Evolutionary conservation across 805 yeast genomes (phyloP).

Genomic region (Teunomyces kruisii): DNA sequence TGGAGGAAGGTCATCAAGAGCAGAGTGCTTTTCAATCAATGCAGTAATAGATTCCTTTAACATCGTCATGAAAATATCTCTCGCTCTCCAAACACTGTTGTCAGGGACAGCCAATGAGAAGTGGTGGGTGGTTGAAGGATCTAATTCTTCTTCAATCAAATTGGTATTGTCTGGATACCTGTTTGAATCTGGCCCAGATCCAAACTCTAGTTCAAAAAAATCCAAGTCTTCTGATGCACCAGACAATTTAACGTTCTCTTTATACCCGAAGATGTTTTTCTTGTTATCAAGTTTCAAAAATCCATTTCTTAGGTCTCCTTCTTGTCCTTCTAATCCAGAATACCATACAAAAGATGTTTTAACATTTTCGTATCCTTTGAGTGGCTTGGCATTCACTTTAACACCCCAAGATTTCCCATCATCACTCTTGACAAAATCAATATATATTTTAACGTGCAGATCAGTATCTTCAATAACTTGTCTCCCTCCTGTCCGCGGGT

Average conservation of each 20-base stretch:
- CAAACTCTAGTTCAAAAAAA: slow-evolving; percentile 58
- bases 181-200: slow-evolving; percentile 51
- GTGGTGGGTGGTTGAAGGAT: slow-evolving; percentile 65
- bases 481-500: slow-evolving; percentile 83
- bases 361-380: slow-evolving; percentile 45
- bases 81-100: slow-evolving; percentile 73
- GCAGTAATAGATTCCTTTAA: slow-evolving; percentile 66
- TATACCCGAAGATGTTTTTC: slow-evolving; percentile 26
- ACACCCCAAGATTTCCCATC: slow-evolving; percentile 81
- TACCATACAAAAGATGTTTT: slow-evolving; percentile 74
- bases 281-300: slow-evolving; percentile 25
- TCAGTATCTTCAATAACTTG: slow-evolving; percentile 71
- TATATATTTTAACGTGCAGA: slow-evolving; percentile 58
- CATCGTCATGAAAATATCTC: slow-evolving; percentile 68
- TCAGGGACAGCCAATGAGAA: slow-evolving; percentile 69
- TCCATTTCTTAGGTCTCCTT: slow-evolving; percentile 17
- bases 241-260: slow-evolving; percentile 40
- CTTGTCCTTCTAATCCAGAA: slow-evolving; percentile 65
- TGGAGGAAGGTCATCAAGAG: slow-evolving; percentile 38
- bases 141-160: slow-evolving; percentile 41
- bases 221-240: slow-evolving; percentile 65
- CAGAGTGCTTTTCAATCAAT: slow-evolving; percentile 30
- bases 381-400: slow-evolving; percentile 65
- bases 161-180: slow-evolving; percentile 36
- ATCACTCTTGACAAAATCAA: slow-evolving; percentile 72